Evolutionary conservation across 352 stramenopile genomes (phyloP).

Genomic region (Ophiocytium majus): DNA sequence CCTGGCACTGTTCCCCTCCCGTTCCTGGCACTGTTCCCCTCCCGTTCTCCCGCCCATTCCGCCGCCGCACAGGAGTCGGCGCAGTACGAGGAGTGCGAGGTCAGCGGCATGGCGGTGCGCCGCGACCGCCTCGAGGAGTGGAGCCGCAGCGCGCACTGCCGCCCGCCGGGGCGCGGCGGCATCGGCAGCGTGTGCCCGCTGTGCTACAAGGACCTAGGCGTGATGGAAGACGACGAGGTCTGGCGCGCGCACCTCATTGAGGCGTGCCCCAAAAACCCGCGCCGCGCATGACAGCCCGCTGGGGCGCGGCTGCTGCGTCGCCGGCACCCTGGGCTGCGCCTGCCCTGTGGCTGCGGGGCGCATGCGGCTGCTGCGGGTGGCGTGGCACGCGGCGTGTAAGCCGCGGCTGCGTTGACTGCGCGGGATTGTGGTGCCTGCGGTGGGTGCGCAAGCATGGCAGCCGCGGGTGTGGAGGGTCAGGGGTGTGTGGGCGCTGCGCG

Average conservation of each 20-base stretch:
- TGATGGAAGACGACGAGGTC: conserved; percentile 45
- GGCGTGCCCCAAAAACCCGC: conserved; percentile 48
- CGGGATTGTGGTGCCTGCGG: too few species aligned
- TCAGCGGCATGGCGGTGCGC: conserved; percentile 48
- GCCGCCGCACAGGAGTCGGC: conserved; percentile 24
- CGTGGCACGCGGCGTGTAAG: too few species aligned
- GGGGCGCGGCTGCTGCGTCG: too few species aligned
- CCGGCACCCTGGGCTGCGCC: too few species aligned
- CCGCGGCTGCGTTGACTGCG: too few species aligned
- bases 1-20: too few species aligned
- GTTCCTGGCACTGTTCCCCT: too few species aligned
- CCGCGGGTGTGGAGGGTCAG: too few species aligned
- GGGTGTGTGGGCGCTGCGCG: too few species aligned
- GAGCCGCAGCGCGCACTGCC: conserved; percentile 34
- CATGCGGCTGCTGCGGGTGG: too few species aligned
- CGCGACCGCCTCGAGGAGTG: conserved; percentile 35
- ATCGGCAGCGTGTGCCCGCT: conserved; percentile 51
- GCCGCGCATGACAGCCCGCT: conserved; percentile 16
- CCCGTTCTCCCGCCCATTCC: not conserved
- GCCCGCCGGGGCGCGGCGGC: conserved; percentile 38
- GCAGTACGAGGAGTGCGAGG: conserved; percentile 44
- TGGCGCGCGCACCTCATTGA: conserved; percentile 55
- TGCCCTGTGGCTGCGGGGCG: too few species aligned
- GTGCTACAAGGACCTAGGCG: conserved; percentile 54
- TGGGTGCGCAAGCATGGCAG: too few species aligned